These are phyloP conservation scores for Oxyria digyna DNA, from an alignment of 148 eudicot genomes.

Conservation along the genomic window DNA sequence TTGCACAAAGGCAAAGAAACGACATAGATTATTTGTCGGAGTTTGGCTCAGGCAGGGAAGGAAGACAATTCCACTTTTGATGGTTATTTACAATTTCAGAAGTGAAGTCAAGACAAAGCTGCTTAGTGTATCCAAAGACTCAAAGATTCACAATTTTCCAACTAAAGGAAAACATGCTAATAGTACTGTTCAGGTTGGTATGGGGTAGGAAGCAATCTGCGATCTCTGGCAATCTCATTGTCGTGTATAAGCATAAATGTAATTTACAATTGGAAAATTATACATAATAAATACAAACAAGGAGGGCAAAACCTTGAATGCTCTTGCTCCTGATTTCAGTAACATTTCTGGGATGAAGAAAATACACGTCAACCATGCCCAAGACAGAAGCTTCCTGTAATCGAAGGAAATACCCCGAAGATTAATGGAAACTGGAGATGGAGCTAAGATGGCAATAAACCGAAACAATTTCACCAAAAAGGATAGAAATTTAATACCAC, in stretches of 20 bases:
- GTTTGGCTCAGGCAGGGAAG: neutral
- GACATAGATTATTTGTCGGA: neutral
- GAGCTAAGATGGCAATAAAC: neutral
- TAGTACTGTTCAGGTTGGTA: neutral
- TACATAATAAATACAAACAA: neutral
- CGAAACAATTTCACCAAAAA: neutral
- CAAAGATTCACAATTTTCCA: neutral
- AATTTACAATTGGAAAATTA: neutral
- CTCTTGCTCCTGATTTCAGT: constrained; percentile 52
- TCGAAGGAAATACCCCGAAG: constrained; percentile 16
- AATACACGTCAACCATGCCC: constrained; percentile 97
- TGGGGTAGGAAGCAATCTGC: neutral
- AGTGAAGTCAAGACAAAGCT: constrained; percentile 1
- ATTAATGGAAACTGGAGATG: neutral
- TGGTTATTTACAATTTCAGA: neutral
- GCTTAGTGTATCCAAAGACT: neutral
- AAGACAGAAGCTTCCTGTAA: constrained; percentile 90
- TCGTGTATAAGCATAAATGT: neutral
- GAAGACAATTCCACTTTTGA: neutral
- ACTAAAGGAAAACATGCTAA: neutral
- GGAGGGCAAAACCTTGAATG: constrained; percentile 40
- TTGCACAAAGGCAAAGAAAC: neutral
- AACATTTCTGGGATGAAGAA: constrained; percentile 87
- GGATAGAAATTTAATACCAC: constrained; percentile 34
- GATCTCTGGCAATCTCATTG: neutral